Evolutionary conservation across 208 protist species (phyloP).

Genomic region (Angomonas deanei): DNA sequence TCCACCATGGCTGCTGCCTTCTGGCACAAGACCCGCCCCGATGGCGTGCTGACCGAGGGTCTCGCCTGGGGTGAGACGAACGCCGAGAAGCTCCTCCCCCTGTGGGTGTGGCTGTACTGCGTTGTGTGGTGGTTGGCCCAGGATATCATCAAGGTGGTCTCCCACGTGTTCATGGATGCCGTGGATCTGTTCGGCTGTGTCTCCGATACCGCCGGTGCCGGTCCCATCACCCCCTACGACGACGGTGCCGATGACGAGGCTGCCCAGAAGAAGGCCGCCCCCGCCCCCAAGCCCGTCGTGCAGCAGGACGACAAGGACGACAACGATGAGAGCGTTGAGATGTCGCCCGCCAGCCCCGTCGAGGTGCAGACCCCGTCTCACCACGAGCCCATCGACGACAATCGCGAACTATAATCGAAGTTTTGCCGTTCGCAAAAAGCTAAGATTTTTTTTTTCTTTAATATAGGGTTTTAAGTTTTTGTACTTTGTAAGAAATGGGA

Average conservation of each 20-base stretch:
- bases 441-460: conserved; percentile 1
- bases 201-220: conserved; percentile 30
- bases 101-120: conserved; percentile 90
- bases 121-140: conserved; percentile 89
- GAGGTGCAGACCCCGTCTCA: conserved; percentile 9
- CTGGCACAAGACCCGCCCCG: conserved; percentile 52
- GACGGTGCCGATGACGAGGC: conserved; percentile 12
- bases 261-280: neutral
- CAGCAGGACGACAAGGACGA: conserved; percentile 1
- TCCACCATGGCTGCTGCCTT: conserved; percentile 69
- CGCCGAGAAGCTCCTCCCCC: conserved; percentile 55
- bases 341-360: conserved; percentile 13
- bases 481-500: neutral
- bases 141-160: conserved; percentile 74
- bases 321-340: conserved; percentile 1
- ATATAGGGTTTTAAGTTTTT: no score
- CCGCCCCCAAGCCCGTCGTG: neutral
- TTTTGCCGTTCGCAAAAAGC: neutral
- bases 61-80: conserved; percentile 50
- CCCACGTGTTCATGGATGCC: conserved; percentile 58
- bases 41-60: conserved; percentile 62
- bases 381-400: conserved; percentile 7
- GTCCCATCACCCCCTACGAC: conserved; percentile 27
- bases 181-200: conserved; percentile 71
- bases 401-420: neutral